Base-by-base conservation (phyloP, 2,329 filamentous ascomycete species). In the Mollisia scopiformis region DNA sequence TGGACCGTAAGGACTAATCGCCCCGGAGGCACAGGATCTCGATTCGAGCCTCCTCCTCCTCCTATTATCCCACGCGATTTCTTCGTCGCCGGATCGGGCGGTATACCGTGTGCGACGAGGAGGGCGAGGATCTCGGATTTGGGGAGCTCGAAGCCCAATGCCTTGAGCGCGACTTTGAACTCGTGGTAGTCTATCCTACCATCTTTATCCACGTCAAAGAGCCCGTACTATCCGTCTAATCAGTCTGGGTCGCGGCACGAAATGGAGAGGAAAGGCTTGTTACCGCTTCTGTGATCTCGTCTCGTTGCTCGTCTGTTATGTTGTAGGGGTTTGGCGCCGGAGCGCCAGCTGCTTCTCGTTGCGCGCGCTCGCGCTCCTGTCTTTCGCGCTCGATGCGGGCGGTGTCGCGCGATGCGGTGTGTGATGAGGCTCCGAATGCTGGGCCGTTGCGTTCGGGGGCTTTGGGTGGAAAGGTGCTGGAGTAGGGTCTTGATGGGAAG, bases 191-290 rank as follows among this genome's bases (percentile, higher is more conserved):
- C 94, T 73, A 99, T 92, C 76, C 91, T 88, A 50, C 88, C 86
- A 79, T 98, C 93, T 75, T 96, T 94, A 82, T 98, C 94, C 72
- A 97, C 90, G 76, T 98, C 95, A 82, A 99, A 98, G 67, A 98
- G 88, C 64, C 89, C 88, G 77, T 98, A 98, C 90, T 96, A 67
- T 43, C 30, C 31, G 23, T 37, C 28, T 30, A 49, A 16, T 56
- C 27, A 57, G 21, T 35, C 28, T 14, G 46, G 59, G 13, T 21
- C 37, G 11, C 19, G 46, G 23, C 21, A 35, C 2, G 28, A n/a
- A n/a, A 16, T 23, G n/a, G 30, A 6, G 37, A 27, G 16, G 25
- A 41, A 27, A 21, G 14, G 25, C 41, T 50, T 82, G 89, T 73
- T 84, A 96, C 92, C 66, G 94, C 93, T 82, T 97, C 93, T 74